Evolutionary conservation across 2,329 filamentous ascomycete species (phyloP).

Genomic region (Dendrostoma leiphaemia): DNA sequence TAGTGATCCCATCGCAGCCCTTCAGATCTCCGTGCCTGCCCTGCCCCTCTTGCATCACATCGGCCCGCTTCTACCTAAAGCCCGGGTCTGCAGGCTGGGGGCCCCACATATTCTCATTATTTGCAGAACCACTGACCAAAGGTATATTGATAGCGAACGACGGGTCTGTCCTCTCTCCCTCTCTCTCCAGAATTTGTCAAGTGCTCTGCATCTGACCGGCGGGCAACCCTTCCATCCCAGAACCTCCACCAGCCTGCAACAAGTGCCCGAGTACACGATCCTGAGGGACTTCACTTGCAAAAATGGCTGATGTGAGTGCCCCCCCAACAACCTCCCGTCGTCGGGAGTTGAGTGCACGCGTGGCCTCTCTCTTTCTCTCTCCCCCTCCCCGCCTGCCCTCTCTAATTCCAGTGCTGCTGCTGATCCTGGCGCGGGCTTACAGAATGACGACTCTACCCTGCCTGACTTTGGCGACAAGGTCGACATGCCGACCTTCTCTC

Average conservation of each 20-base stretch:
- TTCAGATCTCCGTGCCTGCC: conserved; percentile 6
- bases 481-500: conserved; percentile 78
- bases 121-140: conserved; percentile 18
- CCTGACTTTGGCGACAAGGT: conserved; percentile 72
- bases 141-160: conserved; percentile 17
- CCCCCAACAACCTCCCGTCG: neutral
- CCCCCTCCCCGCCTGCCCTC: neutral
- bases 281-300: conserved; percentile 9
- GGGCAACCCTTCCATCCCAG: conserved; percentile 5
- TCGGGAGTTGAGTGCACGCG: neutral
- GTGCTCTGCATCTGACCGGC: conserved; percentile 6
- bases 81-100: conserved; percentile 5
- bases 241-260: conserved; percentile 3
- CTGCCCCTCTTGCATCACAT: conserved; percentile 21
- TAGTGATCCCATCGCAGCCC: neutral
- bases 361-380: neutral
- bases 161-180: conserved; percentile 1
- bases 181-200: conserved; percentile 9
- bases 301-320: conserved; percentile 18
- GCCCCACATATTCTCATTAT: conserved; percentile 18
- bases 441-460: conserved; percentile 35
- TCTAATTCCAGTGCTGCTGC: neutral
- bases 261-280: conserved; percentile 8
- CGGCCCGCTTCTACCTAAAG: conserved; percentile 18
- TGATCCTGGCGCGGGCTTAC: neutral